These are phyloP conservation scores for Monilinia aucupariae DNA, from an alignment of 2,329 filamentous ascomycete species.

Conservation along the genomic window DNA sequence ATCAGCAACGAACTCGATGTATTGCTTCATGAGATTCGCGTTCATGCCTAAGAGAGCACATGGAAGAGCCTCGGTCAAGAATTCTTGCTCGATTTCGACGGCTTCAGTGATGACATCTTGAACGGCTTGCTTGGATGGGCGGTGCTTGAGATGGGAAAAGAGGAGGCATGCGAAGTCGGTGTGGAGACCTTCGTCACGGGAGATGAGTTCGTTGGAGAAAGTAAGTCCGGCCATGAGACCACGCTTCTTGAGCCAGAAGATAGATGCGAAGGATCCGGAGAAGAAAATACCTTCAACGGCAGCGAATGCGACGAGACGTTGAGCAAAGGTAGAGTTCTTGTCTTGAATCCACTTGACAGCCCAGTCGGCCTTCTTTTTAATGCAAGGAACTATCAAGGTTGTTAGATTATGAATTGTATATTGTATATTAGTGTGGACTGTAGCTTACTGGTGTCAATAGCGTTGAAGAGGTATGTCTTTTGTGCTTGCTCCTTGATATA, in stretches of 20 bases:
- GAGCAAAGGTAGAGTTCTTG: conserved; percentile 87
- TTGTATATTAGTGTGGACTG: not conserved
- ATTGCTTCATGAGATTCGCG: conserved; percentile 94
- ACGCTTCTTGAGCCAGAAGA: conserved; percentile 99
- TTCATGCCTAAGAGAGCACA: conserved; percentile 97
- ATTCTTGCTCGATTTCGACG: conserved; percentile 93
- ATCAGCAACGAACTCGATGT: conserved; percentile 99
- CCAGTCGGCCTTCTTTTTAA: conserved; percentile 98
- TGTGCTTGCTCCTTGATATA: conserved; percentile 98
- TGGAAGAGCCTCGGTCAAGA: conserved; percentile 91
- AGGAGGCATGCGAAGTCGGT: conserved; percentile 97
- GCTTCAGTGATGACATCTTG: conserved; percentile 89
- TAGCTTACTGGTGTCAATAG: conserved; percentile 86
- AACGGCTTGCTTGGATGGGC: conserved; percentile 75
- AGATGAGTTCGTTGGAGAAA: conserved; percentile 99
- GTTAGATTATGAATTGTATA: conserved; percentile 30
- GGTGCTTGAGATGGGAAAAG: conserved; percentile 94
- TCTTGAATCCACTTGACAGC: conserved; percentile 92
- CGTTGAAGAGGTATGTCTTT: conserved; percentile 92
- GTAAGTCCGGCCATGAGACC: conserved; percentile 97
- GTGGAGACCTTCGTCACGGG: conserved; percentile 97
- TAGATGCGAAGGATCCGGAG: conserved; percentile 94
- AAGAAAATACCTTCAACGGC: conserved; percentile 99
- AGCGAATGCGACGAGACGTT: conserved; percentile 92
- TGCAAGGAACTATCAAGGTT: conserved; percentile 68